Evolutionary conservation across 805 yeast genomes (phyloP).

Genomic region (Yamadazyma sp.): DNA sequence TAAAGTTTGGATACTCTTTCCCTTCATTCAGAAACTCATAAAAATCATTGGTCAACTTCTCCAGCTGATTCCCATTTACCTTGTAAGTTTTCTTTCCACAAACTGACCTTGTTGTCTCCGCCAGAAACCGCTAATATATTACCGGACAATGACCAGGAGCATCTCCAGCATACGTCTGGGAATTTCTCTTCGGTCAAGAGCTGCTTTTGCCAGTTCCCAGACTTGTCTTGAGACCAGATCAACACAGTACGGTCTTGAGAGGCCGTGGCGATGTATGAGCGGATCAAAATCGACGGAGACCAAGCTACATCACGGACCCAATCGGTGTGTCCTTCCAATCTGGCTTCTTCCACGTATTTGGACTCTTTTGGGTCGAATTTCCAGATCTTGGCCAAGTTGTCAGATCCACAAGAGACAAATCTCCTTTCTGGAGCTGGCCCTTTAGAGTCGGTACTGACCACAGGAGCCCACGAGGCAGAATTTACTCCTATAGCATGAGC

Average conservation of each 20-base stretch:
- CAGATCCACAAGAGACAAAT: conserved; percentile 94
- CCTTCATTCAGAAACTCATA: conserved; percentile 2
- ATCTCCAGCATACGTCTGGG: conserved; percentile 98
- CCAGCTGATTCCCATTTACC: conserved; percentile 99
- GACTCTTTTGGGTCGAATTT: conserved; percentile 54
- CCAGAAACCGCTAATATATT: conserved; percentile 93
- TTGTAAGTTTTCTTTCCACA: conserved; percentile 92
- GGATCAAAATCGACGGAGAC: conserved; percentile 88
- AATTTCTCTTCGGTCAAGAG: conserved; percentile 74
- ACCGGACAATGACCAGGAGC: conserved; percentile 96
- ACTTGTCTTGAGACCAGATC: conserved; percentile 85
- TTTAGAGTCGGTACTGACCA: conserved; percentile 30
- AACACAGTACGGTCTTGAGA: conserved; percentile 94
- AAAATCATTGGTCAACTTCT: conserved; percentile 72
- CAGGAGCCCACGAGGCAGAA: conserved; percentile 93
- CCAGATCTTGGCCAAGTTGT: conserved; percentile 93
- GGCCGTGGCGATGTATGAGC: conserved; percentile 91
- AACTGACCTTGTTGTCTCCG: conserved; percentile 92
- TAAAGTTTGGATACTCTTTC: too few relatives aligned
- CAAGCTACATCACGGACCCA: conserved; percentile 99
- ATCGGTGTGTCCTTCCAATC: conserved; percentile 87
- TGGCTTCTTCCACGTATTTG: conserved; percentile 69
- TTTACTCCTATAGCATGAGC: conserved; percentile 96
- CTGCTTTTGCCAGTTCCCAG: conserved; percentile 77
- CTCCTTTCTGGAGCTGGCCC: conserved; percentile 52